Evolutionary conservation across 805 yeast species (phyloP).

Genomic region (Zygosaccharomyces bailii): DNA sequence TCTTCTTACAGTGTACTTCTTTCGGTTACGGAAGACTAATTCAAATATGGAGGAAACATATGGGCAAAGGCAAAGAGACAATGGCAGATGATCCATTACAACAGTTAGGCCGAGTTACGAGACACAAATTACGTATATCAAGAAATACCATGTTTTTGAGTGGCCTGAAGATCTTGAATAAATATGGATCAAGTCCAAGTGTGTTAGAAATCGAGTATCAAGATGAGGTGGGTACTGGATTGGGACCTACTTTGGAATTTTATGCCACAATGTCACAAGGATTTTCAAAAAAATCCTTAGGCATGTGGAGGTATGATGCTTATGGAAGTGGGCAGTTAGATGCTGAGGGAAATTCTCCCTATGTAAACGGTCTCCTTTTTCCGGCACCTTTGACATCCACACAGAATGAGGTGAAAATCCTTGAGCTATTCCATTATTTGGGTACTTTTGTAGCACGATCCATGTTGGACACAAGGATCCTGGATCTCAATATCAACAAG

Average conservation of each 20-base stretch:
- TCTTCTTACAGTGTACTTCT: slow-evolving; percentile 80
- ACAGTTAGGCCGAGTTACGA: slow-evolving; percentile 68
- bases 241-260: slow-evolving; percentile 94
- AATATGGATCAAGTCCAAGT: slow-evolving; percentile 76
- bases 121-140: slow-evolving; percentile 77
- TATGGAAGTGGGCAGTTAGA: slow-evolving; percentile 21
- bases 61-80: slow-evolving; percentile 38
- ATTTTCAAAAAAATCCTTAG: slow-evolving; percentile 53
- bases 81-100: slow-evolving; percentile 28
- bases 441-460: slow-evolving; percentile 89
- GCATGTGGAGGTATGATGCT: slow-evolving; percentile 64
- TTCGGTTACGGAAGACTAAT: slow-evolving; percentile 85
- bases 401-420: slow-evolving; percentile 40
- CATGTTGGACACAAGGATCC: slow-evolving; percentile 77
- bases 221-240: slow-evolving; percentile 92
- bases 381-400: slow-evolving; percentile 56
- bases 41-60: slow-evolving; percentile 65
- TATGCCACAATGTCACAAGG: slow-evolving; percentile 77
- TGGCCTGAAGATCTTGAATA: slow-evolving; percentile 71
- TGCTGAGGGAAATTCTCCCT: slow-evolving; percentile 39
- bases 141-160: slow-evolving; percentile 68
- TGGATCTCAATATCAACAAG: slow-evolving; percentile 76
- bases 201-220: slow-evolving; percentile 81
- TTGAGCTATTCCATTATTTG: slow-evolving; percentile 57
- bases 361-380: slow-evolving; percentile 55